Evolutionary conservation across 495 filamentous ascomycete genomes (phyloP), one percentile per base, ranked within the genome.

Genomic region (Darksidea phi): DNA sequence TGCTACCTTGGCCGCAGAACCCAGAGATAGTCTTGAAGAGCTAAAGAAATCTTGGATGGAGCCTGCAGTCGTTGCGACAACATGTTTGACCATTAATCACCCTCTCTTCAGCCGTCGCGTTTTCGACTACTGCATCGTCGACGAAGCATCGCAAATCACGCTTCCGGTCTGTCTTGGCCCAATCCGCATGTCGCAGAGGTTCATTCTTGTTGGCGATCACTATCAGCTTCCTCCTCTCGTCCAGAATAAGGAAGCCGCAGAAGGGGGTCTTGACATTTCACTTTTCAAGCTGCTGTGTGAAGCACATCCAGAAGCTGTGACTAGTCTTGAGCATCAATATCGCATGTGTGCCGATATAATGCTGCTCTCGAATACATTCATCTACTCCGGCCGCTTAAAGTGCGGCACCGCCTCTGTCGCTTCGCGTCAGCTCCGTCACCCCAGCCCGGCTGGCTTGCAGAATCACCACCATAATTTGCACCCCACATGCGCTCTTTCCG

Each of bases 281-380:
- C 80, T 97, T 7, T 98, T 98, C 78, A 95, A 94, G 67, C 77
- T 91, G 10, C 83, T 98, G 21, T 96, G 89, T 15, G 93, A 97
- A 66, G 80, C 80, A 0, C 91, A 97, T 63, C 94, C 94, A 0
- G 71, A 82, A 21, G 90, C 91, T 0, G 91, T 97, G 11, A 88
- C 92, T 63, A 92, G 87, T 61, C 84, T 98, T 1, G 91, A 92
- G 67, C 90, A 95, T 65, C 94, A 98, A 71, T 98, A 98, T 68
- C 90, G 94, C 66, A 98, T 98, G 94, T 95, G 89, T 68, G 87
- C 91, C 48, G 93, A 97, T 28, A 88, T 98, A 53, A 97, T 97
- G 94, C 80, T 84, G 12, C 82, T 98, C 23, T 91, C 89, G 54
- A 97, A 97, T 75, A 88, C 82, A 6, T 84, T 98, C 25, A 96